Base-by-base conservation (phyloP, 2,329 filamentous ascomycete genomes). In the Sporothrix protearum region DNA sequence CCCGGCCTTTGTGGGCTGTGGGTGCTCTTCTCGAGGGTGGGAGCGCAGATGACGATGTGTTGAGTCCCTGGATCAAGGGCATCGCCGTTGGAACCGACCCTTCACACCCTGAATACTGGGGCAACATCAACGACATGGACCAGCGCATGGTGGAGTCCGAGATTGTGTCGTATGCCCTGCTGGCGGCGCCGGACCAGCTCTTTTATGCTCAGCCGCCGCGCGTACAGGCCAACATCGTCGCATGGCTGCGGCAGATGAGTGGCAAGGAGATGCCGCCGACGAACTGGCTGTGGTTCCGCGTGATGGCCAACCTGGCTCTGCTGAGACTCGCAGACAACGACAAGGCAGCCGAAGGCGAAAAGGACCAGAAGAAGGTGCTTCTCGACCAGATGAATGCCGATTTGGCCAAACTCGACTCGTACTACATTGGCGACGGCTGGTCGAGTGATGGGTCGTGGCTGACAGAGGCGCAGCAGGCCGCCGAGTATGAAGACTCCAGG, bases 121-220 rank as follows among this genome's bases (percentile, higher is more conserved):
- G 84, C 0, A 76, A 79, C 0, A 80, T 86, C 1, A 77, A 78
- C 0, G 76, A 84, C 4, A 79, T 79, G 25, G 84, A 87, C 66
- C 85, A 87, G 74, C 77, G 84, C 1, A 87, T 87, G 85, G 85
- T 87, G 0, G 85, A 87, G 73, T 81, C 84, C 53, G 85, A 87
- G 74, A 83, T 84, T 33, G 80, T 87, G 3, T 81, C 83, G 0
- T 85, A 83, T 74, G 83, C 84, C 0, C 77, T 87, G 0, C 78
- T 87, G 0, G 76, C 79, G 2, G 82, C 83, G 0, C 84, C 85
- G 1, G 75, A 78, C 3, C 75, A 77, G 2, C 81, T 84, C 73
- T 78, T 77, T 22, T 74, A 76, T 0, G 74, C 83, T 6, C 76
- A 70, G 49, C 9, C 67, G 5, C 67, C n/a, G 47, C 71, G 0